Base-by-base conservation (phyloP, 345 rosid genomes). In the Gossypium mustelinum region DNA sequence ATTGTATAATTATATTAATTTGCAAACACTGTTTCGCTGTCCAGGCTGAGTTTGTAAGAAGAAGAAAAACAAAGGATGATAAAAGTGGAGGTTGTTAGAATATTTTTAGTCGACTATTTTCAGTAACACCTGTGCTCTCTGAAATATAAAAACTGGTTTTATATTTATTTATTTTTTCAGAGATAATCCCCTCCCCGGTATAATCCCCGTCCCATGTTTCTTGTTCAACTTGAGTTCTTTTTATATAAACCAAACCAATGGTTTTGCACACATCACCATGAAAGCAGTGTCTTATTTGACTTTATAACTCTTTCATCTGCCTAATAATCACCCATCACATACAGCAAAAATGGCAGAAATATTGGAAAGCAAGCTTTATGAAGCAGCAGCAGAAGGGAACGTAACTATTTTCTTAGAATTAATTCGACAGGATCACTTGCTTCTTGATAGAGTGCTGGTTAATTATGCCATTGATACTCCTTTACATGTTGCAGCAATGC, bases 401-500 rank as follows among this genome's bases (percentile, higher is more conserved):
- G 41, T 27, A 25, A 24, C 65, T 6, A 3, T 10, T n/a, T 58
- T 72, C 14, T 41, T 56, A 12, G 65, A 72, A 20, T 58, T 72
- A 43, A 72, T 72, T 13, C 55, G 47, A 72, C 54, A 44, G 12
- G 75, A 72, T 24, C 64, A 14, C 2, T 14, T 78, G 1, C 62
- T 72, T 20, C 78, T 75, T 34, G 85, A 44, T 14, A n/a, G 79
- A 12, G 45, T 50, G 51, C 29, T 39, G 7, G 65, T 27, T 12
- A 57, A 54, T 59, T 58, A 67, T 13, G 16, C 68, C 13, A 11
- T 14, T 2, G 74, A 76, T 47, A 76, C 68, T 43, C 79, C 68
- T 57, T 54, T 72, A 48, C 56, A 72, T 9, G 67, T 72, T 8
- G 75, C 75, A 8, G 75, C 65, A 1, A 77, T 72, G 76, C 72